Conservation (phyloP, 331 rosid species). For the Rosa hybrid region DNA sequence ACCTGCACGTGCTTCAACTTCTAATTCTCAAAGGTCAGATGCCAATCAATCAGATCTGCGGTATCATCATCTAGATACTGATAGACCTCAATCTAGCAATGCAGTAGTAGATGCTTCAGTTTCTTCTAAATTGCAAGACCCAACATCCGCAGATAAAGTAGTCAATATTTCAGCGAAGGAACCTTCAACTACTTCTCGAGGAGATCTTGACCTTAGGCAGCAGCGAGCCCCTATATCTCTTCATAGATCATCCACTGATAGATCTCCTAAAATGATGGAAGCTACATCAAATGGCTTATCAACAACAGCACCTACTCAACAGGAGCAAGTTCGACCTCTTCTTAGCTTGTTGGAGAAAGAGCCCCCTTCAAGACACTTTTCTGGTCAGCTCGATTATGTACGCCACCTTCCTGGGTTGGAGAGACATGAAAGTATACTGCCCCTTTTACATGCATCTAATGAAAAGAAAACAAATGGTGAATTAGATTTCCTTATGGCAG, state of each 20-base stretch:
- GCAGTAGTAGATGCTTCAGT: slow-evolving; percentile 44
- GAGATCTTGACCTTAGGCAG: slow-evolving; percentile 64
- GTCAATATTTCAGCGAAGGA: slow-evolving; percentile 55
- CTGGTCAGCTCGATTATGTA: slow-evolving; percentile 97
- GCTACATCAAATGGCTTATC: slow-evolving; percentile 68
- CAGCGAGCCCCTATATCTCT: slow-evolving; percentile 59
- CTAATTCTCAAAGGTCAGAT: slow-evolving; percentile 80
- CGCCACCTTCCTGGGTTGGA: slow-evolving; percentile 90
- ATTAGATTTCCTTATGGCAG: slow-evolving; percentile 95
- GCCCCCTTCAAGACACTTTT: slow-evolving; percentile 90
- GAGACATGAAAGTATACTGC: slow-evolving; percentile 95
- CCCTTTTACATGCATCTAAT: slow-evolving; percentile 82
- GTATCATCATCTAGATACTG: slow-evolving; percentile 52
- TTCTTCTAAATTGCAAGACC: slow-evolving; percentile 45
- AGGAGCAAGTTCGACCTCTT: slow-evolving; percentile 96
- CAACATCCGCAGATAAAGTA: slow-evolving; percentile 49
- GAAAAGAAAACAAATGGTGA: slow-evolving; percentile 93
- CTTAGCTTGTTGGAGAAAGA: slow-evolving; percentile 97
- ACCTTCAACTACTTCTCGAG: slow-evolving; percentile 52
- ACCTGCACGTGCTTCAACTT: slow-evolving; percentile 73
- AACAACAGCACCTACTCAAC: slow-evolving; percentile 50
- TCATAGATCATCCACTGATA: slow-evolving; percentile 72
- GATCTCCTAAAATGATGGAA: slow-evolving; percentile 67
- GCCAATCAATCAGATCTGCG: slow-evolving; percentile 49
- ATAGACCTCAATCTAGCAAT: slow-evolving; percentile 72